Evolutionary conservation across 2,329 filamentous ascomycete species (phyloP).

Genomic region (Phoma sp.): DNA sequence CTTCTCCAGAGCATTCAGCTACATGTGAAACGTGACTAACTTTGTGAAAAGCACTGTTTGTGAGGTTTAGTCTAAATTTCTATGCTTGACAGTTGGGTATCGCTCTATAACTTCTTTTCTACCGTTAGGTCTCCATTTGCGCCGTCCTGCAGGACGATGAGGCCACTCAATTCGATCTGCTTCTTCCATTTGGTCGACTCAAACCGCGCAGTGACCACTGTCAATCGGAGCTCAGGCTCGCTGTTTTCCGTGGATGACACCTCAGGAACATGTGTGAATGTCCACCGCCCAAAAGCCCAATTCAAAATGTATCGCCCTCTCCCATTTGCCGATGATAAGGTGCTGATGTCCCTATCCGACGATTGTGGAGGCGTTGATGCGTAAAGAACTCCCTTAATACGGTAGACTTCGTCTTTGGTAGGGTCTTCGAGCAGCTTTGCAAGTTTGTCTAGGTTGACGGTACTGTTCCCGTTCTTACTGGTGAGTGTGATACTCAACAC

Average conservation of each 20-base stretch:
- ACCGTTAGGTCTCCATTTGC: slow-evolving; percentile 30
- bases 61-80: too few species aligned
- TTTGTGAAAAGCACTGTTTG: too few species aligned
- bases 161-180: slow-evolving; percentile 67
- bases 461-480: slow-evolving; percentile 58
- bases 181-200: slow-evolving; percentile 82
- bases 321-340: slow-evolving; percentile 39
- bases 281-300: slow-evolving; percentile 98
- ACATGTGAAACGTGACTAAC: too few species aligned
- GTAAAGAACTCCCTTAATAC: slow-evolving; percentile 80
- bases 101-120: slow-evolving; percentile 21
- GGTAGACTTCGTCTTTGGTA: slow-evolving; percentile 92
- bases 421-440: slow-evolving; percentile 70
- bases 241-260: slow-evolving; percentile 49
- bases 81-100: background rate
- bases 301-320: slow-evolving; percentile 83
- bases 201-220: slow-evolving; percentile 75
- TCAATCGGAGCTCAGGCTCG: slow-evolving; percentile 71
- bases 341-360: slow-evolving; percentile 46
- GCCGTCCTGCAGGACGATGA: slow-evolving; percentile 38
- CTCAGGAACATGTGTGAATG: slow-evolving; percentile 70
- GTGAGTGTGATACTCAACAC: slow-evolving; percentile 81
- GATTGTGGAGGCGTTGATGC: slow-evolving; percentile 55
- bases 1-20: too few species aligned
- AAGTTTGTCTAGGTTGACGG: slow-evolving; percentile 65